Evolutionary conservation across 495 filamentous ascomycete genomes (phyloP).

Genomic region (Astrothelium subdiscretum): DNA sequence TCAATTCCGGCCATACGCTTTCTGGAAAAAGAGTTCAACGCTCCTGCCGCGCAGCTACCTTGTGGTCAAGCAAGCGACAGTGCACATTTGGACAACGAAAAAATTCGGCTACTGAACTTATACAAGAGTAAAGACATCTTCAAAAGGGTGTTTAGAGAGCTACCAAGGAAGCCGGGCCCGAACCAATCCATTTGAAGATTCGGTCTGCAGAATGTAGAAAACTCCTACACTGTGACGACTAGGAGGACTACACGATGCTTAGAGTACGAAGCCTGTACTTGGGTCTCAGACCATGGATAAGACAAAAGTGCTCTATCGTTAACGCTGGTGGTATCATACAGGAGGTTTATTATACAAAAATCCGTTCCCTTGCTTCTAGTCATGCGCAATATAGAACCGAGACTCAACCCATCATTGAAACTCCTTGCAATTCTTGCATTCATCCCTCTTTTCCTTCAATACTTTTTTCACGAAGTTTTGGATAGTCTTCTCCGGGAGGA

Average conservation of each 20-base stretch:
- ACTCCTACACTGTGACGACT: neutral
- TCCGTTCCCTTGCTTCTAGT: neutral
- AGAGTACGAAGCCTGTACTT: neutral
- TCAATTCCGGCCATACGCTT: conserved; percentile 90
- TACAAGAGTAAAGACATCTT: conserved; percentile 90
- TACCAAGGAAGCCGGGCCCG: conserved; percentile 38
- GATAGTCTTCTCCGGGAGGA: neutral
- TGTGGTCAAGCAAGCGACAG: conserved; percentile 92
- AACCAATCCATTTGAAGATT: neutral
- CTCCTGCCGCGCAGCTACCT: conserved; percentile 84
- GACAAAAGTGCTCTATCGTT: neutral
- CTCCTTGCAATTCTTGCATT: neutral
- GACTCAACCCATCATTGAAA: neutral
- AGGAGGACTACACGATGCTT: neutral
- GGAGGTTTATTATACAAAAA: too few relatives aligned
- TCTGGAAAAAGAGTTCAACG: conserved; percentile 86
- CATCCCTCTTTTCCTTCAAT: neutral
- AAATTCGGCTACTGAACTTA: conserved; percentile 74
- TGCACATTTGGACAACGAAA: conserved; percentile 91
- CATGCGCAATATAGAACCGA: neutral
- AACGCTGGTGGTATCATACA: neutral
- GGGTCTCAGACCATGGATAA: neutral
- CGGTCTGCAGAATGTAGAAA: neutral
- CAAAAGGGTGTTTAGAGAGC: conserved; percentile 63
- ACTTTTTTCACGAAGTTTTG: neutral